phyloP scores from a whole-genome alignment of 768 basidiomycete genomes.

The Rhodotorula toruloides region DNA sequence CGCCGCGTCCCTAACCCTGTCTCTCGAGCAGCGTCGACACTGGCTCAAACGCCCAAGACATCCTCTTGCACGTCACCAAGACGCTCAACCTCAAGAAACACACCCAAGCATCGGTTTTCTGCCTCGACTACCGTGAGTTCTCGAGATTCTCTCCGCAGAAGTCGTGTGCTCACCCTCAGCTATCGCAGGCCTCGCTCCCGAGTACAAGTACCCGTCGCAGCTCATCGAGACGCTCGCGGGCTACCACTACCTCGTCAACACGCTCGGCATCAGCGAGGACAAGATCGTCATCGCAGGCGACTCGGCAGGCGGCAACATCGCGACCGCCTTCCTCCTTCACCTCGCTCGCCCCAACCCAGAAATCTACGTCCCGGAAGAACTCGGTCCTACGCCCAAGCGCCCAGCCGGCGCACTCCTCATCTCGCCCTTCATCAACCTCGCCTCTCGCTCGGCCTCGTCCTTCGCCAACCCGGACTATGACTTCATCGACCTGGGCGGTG shows the following conservation, averaged over 20 bases:
- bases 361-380: slow-evolving; percentile 13
- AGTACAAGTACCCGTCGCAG: slow-evolving; percentile 62
- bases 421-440: slow-evolving; percentile 26
- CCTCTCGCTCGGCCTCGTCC: slow-evolving; percentile 1
- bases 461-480: slow-evolving; percentile 8
- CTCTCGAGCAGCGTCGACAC: background rate
- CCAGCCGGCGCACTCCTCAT: slow-evolving; percentile 29
- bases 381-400: slow-evolving; percentile 19
- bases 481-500: slow-evolving; percentile 1
- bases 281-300: slow-evolving; percentile 67
- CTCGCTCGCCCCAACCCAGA: slow-evolving; percentile 36
- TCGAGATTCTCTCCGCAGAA: background rate
- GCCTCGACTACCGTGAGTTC: slow-evolving; percentile 26
- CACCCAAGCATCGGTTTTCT: slow-evolving; percentile 21
- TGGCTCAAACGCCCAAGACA: slow-evolving; percentile 13
- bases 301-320: slow-evolving; percentile 71
- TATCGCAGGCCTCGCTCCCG: slow-evolving; percentile 41
- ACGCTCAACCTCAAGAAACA: slow-evolving; percentile 13
- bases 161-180: background rate
- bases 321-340: slow-evolving; percentile 46
- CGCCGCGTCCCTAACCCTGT: no score
- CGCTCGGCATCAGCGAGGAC: slow-evolving; percentile 56
- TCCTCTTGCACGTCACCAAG: slow-evolving; percentile 12
- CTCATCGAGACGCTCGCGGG: slow-evolving; percentile 69
- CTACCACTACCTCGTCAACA: slow-evolving; percentile 62